Conservation (phyloP, 352 stramenopile genomes). For the Elongisporangium undulatum region DNA sequence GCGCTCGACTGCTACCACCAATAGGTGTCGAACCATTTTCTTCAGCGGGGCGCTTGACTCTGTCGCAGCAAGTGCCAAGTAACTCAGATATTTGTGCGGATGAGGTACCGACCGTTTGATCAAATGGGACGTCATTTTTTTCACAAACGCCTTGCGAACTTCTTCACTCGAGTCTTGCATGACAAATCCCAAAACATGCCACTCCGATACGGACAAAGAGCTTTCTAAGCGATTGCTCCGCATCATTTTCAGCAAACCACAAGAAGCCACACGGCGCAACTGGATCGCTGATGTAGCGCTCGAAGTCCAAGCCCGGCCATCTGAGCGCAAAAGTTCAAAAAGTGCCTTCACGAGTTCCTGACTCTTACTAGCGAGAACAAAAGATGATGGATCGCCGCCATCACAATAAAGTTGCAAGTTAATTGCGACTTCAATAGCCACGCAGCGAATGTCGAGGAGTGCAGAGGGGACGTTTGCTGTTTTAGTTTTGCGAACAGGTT, state of each 20-base stretch:
- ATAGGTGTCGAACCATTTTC: slow-evolving; percentile 42
- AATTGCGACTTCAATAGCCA: slow-evolving; percentile 55
- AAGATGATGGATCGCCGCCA: slow-evolving; percentile 3
- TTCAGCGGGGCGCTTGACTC: slow-evolving; percentile 50
- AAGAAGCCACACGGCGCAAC: slow-evolving; percentile 47
- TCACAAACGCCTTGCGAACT: slow-evolving; percentile 64
- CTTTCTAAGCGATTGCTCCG: slow-evolving; percentile 50
- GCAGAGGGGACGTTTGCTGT: slow-evolving; percentile 1
- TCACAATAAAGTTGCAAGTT: slow-evolving; percentile 52
- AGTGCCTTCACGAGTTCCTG: slow-evolving; percentile 39
- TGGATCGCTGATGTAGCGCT: slow-evolving; percentile 29
- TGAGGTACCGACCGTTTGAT: slow-evolving; percentile 55
- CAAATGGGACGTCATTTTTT: slow-evolving; percentile 69
- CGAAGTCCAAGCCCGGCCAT: slow-evolving; percentile 42
- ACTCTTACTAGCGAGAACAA: slow-evolving; percentile 14
- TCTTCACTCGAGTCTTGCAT: slow-evolving; percentile 74
- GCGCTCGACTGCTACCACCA: slow-evolving; percentile 52
- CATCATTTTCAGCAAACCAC: slow-evolving; percentile 59
- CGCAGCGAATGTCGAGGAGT: slow-evolving; percentile 44
- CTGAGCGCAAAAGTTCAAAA: slow-evolving; percentile 57
- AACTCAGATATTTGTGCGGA: slow-evolving; percentile 81
- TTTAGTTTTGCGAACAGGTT: background rate
- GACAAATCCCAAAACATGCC: slow-evolving; percentile 73
- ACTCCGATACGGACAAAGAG: slow-evolving; percentile 48
- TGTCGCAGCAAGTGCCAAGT: slow-evolving; percentile 59